Percentiles rank a stretch among this genome's conserved stretches.
Evolutionary conservation across 2,329 filamentous ascomycete species (phyloP).

Genomic region (Penicillium sp.): DNA sequence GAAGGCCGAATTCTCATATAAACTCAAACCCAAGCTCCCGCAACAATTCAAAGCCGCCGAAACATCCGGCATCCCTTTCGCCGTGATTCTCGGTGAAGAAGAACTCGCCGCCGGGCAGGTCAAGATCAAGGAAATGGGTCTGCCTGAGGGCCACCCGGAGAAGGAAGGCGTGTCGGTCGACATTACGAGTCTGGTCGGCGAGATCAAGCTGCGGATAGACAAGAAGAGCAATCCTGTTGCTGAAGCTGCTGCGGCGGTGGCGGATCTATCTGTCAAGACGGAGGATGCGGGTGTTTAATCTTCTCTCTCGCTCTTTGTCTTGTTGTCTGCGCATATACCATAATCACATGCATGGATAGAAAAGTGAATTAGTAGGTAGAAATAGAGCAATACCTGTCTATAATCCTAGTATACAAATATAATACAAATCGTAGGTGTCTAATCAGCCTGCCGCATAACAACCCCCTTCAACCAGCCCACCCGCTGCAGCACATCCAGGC

Average conservation of each 20-base stretch:
- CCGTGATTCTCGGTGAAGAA: constrained; percentile 85
- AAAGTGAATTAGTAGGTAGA: constrained; percentile 12
- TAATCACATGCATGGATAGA: background rate
- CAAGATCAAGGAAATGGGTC: constrained; percentile 79
- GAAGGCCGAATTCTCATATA: constrained; percentile 79
- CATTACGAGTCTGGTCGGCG: constrained; percentile 32
- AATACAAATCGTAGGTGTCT: background rate
- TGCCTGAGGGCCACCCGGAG: constrained; percentile 77
- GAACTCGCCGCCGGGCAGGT: constrained; percentile 80
- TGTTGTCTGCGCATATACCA: constrained; percentile 8
- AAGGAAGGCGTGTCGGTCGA: constrained; percentile 80
- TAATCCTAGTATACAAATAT: background rate
- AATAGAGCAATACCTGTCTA: no score
- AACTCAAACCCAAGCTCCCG: constrained; percentile 82
- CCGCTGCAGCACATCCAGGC: constrained; percentile 70
- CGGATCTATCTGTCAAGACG: constrained; percentile 13
- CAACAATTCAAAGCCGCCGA: constrained; percentile 92
- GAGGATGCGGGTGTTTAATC: constrained; percentile 18
- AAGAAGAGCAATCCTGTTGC: constrained; percentile 4
- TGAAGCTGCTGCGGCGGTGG: background rate
- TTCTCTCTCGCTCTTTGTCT: background rate
- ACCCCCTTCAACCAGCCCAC: constrained; percentile 74
- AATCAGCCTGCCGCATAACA: constrained; percentile 68
- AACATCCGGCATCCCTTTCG: constrained; percentile 72
- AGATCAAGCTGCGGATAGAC: constrained; percentile 18